Conservation (phyloP, 805 yeast species). For the Nakazawaea wyomingensis region DNA sequence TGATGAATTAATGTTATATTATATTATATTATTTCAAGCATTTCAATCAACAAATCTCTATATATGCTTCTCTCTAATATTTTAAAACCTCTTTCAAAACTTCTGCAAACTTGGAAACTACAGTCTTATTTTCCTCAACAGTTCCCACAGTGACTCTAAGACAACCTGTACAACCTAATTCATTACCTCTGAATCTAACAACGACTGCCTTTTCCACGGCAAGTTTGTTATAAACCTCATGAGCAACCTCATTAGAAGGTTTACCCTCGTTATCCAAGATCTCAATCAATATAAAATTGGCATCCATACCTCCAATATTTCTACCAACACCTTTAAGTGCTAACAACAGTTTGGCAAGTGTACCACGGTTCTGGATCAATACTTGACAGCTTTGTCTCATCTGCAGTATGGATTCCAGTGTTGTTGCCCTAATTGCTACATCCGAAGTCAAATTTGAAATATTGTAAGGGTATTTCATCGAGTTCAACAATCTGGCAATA, state of each 20-base stretch:
- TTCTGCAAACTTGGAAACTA: conserved; percentile 44
- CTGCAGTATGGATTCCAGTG: conserved; percentile 44
- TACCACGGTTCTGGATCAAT: conserved; percentile 50
- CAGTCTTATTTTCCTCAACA: conserved; percentile 55
- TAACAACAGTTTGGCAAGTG: conserved; percentile 49
- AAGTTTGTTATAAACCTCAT: conserved; percentile 55
- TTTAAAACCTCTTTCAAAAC: conserved; percentile 10
- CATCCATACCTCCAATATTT: conserved; percentile 77
- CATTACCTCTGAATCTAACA: conserved; percentile 86
- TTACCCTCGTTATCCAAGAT: conserved; percentile 54
- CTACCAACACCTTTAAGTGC: conserved; percentile 61
- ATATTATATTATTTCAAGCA: no score
- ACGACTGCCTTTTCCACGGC: conserved; percentile 77
- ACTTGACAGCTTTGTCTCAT: conserved; percentile 53
- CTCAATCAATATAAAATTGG: conserved; percentile 79
- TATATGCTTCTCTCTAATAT: neutral
- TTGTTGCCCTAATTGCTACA: conserved; percentile 70
- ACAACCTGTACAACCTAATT: conserved; percentile 84
- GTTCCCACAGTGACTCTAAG: conserved; percentile 88
- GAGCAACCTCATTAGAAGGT: conserved; percentile 68
- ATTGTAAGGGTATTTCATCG: conserved; percentile 95
- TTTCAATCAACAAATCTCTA: no score
- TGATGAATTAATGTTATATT: no score
- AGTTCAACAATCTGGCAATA: conserved; percentile 65
- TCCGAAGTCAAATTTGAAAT: conserved; percentile 77